Conservation (phyloP, 148 eudicot genomes). For the Gaultheria prostrata region DNA sequence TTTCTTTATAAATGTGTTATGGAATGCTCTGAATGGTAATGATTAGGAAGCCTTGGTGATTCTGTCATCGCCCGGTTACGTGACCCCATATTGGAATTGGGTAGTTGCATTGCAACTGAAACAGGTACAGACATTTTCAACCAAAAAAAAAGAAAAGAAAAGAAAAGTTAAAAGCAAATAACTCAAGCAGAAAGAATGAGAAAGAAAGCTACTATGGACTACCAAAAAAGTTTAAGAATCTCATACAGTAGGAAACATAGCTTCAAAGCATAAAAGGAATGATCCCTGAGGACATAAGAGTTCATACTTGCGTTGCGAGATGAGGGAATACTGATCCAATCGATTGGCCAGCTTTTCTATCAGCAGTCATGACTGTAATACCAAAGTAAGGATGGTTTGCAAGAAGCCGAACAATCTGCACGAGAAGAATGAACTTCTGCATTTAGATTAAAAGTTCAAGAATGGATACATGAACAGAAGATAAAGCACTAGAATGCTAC, state of each 20-base stretch:
- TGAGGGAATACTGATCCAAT: constrained; percentile 94
- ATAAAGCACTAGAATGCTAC: background rate
- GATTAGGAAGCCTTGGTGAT: too few relatives aligned
- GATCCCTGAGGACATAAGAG: background rate
- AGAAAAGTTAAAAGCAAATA: background rate
- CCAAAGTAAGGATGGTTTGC: constrained; percentile 76
- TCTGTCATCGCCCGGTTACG: too few relatives aligned
- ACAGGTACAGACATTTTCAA: too few relatives aligned
- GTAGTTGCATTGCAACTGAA: too few relatives aligned
- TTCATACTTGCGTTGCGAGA: constrained; percentile 62
- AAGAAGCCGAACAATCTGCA: constrained; percentile 80
- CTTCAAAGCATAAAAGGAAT: background rate
- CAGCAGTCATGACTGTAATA: constrained; percentile 91
- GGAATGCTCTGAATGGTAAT: too few relatives aligned
- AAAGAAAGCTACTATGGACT: background rate
- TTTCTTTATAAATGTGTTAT: too few relatives aligned
- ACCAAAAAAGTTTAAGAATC: background rate
- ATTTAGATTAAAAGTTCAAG: background rate
- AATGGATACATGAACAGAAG: background rate
- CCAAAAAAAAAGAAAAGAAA: too few relatives aligned
- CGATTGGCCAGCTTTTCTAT: constrained; percentile 96
- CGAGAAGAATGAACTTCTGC: background rate
- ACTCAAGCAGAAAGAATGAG: background rate
- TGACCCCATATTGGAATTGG: too few relatives aligned
- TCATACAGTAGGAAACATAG: background rate